Percentiles rank a stretch among this genome's conserved stretches.
phyloP scores from a whole-genome alignment of 1,139 yeast genomes.

The Debaryomycetaceae sp. region DNA sequence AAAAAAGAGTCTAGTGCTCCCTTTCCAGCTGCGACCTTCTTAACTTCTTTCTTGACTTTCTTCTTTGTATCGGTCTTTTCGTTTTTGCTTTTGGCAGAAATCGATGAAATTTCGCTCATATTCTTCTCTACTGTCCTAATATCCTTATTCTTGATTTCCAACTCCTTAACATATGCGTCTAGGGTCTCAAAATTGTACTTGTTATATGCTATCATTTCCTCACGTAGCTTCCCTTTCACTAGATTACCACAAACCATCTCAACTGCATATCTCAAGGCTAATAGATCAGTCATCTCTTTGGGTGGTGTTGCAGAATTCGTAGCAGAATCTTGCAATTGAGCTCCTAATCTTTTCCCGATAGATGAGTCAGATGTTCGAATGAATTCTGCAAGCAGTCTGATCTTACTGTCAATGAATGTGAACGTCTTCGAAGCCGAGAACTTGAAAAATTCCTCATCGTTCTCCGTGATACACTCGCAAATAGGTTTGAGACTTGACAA shows the following conservation, averaged over 20 bases:
- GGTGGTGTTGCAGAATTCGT: slow-evolving; percentile 19
- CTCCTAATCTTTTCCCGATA: slow-evolving; percentile 11
- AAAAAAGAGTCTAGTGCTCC: slow-evolving; percentile 67
- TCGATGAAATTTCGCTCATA: slow-evolving; percentile 25
- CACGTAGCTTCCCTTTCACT: slow-evolving; percentile 14
- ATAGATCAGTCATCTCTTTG: slow-evolving; percentile 21
- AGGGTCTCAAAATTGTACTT: slow-evolving; percentile 27
- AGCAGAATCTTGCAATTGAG: slow-evolving; percentile 21
- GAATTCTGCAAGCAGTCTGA: slow-evolving; percentile 21
- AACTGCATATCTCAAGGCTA: slow-evolving; percentile 20
- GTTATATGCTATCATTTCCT: slow-evolving; percentile 9
- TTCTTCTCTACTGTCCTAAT: slow-evolving; percentile 22
- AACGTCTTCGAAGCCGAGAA: slow-evolving; percentile 32
- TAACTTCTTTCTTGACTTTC: slow-evolving; percentile 16
- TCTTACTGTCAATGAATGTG: slow-evolving; percentile 26
- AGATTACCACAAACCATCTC: slow-evolving; percentile 31
- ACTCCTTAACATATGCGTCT: slow-evolving; percentile 23
- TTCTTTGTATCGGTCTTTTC: slow-evolving; percentile 14
- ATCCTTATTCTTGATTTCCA: slow-evolving; percentile 24
- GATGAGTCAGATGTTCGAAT: slow-evolving; percentile 14
- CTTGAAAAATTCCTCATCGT: slow-evolving; percentile 47
- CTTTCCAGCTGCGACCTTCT: slow-evolving; percentile 48
- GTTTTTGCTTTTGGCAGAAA: slow-evolving; percentile 15
- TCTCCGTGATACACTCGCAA: slow-evolving; percentile 46
- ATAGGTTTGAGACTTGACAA: slow-evolving; percentile 24